Evolutionary conservation across 768 basidiomycete genomes (phyloP).

Genomic region (Pulveroboletus sp.): DNA sequence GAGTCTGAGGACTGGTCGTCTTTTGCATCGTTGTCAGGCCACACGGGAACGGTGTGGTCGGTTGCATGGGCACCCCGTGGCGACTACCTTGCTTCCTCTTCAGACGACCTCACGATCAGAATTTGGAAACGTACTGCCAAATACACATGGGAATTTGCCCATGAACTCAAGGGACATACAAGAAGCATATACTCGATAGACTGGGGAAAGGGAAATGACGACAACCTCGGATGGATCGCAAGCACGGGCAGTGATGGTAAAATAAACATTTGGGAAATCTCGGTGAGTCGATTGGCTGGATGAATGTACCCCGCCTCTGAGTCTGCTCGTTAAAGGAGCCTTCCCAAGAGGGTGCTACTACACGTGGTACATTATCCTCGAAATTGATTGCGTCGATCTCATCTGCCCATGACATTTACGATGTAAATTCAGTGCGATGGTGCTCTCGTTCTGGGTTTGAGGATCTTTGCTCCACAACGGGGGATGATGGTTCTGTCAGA

Average conservation of each 20-base stretch:
- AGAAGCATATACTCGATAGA: constrained; percentile 79
- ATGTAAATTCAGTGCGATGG: constrained; percentile 86
- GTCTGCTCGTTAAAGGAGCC: constrained; percentile 14
- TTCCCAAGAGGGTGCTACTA: constrained; percentile 3
- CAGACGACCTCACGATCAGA: constrained; percentile 80
- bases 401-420: constrained; percentile 76
- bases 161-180: constrained; percentile 62
- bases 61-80: constrained; percentile 79
- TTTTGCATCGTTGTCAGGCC: constrained; percentile 77
- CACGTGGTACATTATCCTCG: constrained; percentile 30
- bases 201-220: constrained; percentile 53
- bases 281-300: constrained; percentile 36
- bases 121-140: constrained; percentile 75
- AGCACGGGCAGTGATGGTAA: constrained; percentile 84
- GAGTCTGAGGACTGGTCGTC: constrained; percentile 94
- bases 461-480: constrained; percentile 74
- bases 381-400: constrained; percentile 54
- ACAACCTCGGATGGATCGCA: constrained; percentile 75
- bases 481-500: constrained; percentile 79
- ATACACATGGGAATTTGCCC: constrained; percentile 61
- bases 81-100: constrained; percentile 79
- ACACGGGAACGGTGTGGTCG: constrained; percentile 90
- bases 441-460: constrained; percentile 65
- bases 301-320: constrained; percentile 1
- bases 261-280: constrained; percentile 78